phyloP scores from a whole-genome alignment of 176 grass and related monocot genomes.

The Rhipidocladum racemiflorum region DNA sequence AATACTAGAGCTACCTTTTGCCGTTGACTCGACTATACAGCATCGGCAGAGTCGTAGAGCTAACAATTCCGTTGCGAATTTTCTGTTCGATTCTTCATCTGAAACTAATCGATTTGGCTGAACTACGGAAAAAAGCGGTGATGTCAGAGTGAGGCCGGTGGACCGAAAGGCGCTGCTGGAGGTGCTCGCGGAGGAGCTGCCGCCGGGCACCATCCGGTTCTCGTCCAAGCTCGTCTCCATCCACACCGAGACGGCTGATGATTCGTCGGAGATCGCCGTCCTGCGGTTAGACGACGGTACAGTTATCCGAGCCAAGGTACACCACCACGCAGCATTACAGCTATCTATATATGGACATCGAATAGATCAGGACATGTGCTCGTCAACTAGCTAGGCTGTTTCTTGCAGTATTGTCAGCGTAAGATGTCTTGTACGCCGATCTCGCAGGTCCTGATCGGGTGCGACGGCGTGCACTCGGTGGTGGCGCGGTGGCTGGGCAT shows the following conservation, averaged over 20 bases:
- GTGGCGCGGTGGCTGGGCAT: conserved; percentile 62
- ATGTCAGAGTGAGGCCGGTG: conserved; percentile 27
- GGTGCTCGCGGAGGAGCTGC: conserved; percentile 60
- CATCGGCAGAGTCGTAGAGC: neutral
- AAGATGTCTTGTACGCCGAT: neutral
- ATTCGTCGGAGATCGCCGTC: conserved; percentile 26
- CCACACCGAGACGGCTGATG: conserved; percentile 10
- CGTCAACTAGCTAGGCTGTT: no score
- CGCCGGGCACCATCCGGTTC: conserved; percentile 59
- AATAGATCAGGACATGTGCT: no score
- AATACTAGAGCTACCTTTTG: no score
- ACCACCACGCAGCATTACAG: neutral
- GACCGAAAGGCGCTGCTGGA: conserved; percentile 54
- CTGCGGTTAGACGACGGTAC: conserved; percentile 57
- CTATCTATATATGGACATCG: no score
- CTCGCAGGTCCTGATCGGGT: conserved; percentile 52
- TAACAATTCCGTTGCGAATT: neutral
- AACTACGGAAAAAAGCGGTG: neutral
- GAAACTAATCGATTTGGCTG: neutral
- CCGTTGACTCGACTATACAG: no score
- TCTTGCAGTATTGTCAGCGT: neutral
- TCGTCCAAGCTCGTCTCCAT: conserved; percentile 60
- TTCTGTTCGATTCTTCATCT: neutral
- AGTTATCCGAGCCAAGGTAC: conserved; percentile 65
- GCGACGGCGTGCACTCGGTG: conserved; percentile 63